These are phyloP conservation scores for Tephrocybe sp. DNA, from an alignment of 768 basidiomycete genomes.

Conservation along the genomic window DNA sequence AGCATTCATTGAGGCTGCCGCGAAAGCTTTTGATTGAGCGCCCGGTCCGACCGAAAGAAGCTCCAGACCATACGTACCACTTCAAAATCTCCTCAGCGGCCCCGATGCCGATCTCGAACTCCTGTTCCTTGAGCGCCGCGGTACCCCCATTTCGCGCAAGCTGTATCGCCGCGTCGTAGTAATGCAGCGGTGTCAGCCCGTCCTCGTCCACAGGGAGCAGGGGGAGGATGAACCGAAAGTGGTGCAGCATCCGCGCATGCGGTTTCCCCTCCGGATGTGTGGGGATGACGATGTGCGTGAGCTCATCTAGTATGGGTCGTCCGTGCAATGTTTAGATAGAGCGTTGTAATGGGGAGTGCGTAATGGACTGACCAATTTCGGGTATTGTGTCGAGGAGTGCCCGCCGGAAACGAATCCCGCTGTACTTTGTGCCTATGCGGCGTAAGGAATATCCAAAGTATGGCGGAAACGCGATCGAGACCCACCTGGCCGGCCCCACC, in stretches of 20 bases:
- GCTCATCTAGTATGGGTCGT: too few species aligned
- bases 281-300: constrained; percentile 74
- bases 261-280: constrained; percentile 69
- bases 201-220: constrained; percentile 59
- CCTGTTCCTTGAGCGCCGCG: constrained; percentile 62
- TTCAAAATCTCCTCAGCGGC: constrained; percentile 62
- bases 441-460: neutral
- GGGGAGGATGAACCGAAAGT: constrained; percentile 75
- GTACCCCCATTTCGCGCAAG: constrained; percentile 57
- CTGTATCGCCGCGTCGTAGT: constrained; percentile 78
- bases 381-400: constrained; percentile 70
- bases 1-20: constrained; percentile 60
- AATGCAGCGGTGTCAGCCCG: constrained; percentile 68
- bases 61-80: constrained; percentile 42
- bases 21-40: neutral
- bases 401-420: constrained; percentile 63
- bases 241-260: constrained; percentile 74
- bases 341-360: too few species aligned
- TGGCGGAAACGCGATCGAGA: constrained; percentile 5
- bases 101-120: constrained; percentile 62
- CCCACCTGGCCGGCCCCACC: constrained; percentile 75
- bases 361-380: constrained; percentile 62
- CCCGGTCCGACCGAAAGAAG: neutral
- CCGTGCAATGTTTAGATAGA: too few species aligned
- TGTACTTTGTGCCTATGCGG: constrained; percentile 53